A percentile compares a stretch with the other conserved stretches of the same genome.
phyloP scores from a whole-genome alignment of 202 grass and related monocot genomes.

The Saccharum hybrid region DNA sequence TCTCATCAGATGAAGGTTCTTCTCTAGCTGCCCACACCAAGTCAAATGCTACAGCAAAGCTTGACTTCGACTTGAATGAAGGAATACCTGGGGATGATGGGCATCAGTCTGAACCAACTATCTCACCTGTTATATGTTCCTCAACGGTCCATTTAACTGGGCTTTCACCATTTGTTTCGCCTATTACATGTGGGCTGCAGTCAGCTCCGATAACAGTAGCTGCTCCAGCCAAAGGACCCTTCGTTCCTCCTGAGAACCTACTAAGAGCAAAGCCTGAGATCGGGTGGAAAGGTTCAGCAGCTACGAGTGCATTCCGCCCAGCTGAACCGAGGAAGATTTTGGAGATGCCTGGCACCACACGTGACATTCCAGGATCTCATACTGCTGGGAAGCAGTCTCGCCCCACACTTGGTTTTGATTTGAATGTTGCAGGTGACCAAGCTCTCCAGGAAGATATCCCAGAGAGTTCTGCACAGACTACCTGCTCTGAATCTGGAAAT shows the following conservation, averaged over 20 bases:
- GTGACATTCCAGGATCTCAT: slow-evolving; percentile 36
- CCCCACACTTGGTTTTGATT: slow-evolving; percentile 58
- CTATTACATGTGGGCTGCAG: slow-evolving; percentile 37
- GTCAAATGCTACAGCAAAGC: slow-evolving; percentile 44
- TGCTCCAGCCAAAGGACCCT: slow-evolving; percentile 71
- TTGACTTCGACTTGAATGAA: slow-evolving; percentile 89
- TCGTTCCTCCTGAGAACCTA: slow-evolving; percentile 72
- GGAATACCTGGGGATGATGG: slow-evolving; percentile 63
- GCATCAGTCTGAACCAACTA: slow-evolving; percentile 44
- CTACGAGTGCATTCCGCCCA: slow-evolving; percentile 74
- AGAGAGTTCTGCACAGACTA: slow-evolving; percentile 57
- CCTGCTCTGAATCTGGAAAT: slow-evolving; percentile 54
- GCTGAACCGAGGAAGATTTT: slow-evolving; percentile 58
- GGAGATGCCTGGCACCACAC: slow-evolving; percentile 41
- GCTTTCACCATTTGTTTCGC: slow-evolving; percentile 35
- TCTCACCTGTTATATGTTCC: slow-evolving; percentile 34
- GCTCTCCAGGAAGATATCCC: slow-evolving; percentile 54
- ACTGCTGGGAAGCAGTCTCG: slow-evolving; percentile 42
- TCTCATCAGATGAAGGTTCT: slow-evolving; percentile 53
- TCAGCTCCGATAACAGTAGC: slow-evolving; percentile 59
- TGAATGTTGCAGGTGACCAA: slow-evolving; percentile 75
- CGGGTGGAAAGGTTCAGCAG: slow-evolving; percentile 75
- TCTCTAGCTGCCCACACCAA: slow-evolving; percentile 33
- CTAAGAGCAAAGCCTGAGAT: slow-evolving; percentile 60
- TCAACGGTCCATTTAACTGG: slow-evolving; percentile 44